Conservation (phyloP, 257 asterid species). For the Solanum bulbocastanum region DNA sequence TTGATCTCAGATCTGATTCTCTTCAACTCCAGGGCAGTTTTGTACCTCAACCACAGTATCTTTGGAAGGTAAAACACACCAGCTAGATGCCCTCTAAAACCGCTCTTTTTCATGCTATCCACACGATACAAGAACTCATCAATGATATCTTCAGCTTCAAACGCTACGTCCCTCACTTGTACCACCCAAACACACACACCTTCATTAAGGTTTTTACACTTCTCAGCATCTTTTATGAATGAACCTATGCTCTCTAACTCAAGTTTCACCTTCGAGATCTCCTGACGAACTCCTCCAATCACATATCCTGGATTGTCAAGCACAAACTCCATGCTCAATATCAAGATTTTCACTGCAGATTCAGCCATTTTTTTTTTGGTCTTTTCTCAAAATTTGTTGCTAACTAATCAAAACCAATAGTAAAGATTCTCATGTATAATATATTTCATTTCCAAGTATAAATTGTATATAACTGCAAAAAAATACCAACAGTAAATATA, state of each 20-base stretch:
- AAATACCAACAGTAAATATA: too few species aligned
- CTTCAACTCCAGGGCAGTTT: not conserved
- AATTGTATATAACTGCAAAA: too few species aligned
- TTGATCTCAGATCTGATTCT: conserved; percentile 7
- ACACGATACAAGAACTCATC: conserved; percentile 6
- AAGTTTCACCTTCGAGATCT: conserved; percentile 1
- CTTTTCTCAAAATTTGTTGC: not conserved
- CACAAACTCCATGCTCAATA: not conserved
- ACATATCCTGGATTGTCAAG: not conserved
- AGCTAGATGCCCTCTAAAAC: not conserved
- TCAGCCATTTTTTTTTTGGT: not conserved
- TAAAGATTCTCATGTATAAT: not conserved
- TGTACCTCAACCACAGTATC: not conserved
- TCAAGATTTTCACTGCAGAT: not conserved
- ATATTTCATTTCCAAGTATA: not conserved
- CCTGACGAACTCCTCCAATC: conserved; percentile 1
- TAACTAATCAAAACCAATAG: not conserved
- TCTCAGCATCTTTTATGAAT: conserved; percentile 9
- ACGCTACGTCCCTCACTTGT: not conserved
- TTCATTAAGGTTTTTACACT: not conserved
- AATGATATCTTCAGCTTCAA: conserved; percentile 10
- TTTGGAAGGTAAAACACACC: not conserved
- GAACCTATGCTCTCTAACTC: conserved; percentile 7
- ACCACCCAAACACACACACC: not conserved
- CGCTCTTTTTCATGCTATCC: not conserved